phyloP scores from a whole-genome alignment of 805 yeast genomes.

The Saccharomycopsis oosterbeekiorum region DNA sequence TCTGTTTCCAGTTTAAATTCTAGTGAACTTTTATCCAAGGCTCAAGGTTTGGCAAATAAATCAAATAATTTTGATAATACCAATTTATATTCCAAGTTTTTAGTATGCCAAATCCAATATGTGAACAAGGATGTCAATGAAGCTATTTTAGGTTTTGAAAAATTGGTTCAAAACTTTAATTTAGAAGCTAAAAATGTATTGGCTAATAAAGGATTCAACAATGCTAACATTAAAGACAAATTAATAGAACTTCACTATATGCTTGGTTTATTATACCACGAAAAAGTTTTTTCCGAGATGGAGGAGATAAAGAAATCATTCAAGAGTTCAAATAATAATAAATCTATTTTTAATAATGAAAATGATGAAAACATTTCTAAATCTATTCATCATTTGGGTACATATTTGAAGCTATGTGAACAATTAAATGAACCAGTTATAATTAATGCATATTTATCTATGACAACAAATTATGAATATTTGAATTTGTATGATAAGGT shows the following conservation, averaged over 20 bases:
- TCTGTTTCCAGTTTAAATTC: background rate
- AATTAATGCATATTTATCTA: conserved; percentile 54
- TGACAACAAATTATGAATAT: conserved; percentile 63
- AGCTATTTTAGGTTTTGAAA: conserved; percentile 78
- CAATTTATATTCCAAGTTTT: conserved; percentile 64
- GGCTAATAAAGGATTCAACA: background rate
- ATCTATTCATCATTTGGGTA: conserved; percentile 58
- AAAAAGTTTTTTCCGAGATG: conserved; percentile 27
- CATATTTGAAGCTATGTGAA: conserved; percentile 53
- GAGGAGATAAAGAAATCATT: conserved; percentile 8
- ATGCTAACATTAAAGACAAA: conserved; percentile 36
- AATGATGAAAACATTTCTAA: conserved; percentile 30
- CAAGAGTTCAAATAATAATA: conserved; percentile 15
- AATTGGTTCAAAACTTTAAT: conserved; percentile 38
- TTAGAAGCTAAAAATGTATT: background rate
- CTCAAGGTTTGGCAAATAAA: conserved; percentile 65
- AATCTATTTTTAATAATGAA: conserved; percentile 20
- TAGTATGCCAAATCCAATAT: conserved; percentile 78
- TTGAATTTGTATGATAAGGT: conserved; percentile 56
- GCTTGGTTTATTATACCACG: conserved; percentile 65
- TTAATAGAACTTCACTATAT: conserved; percentile 66
- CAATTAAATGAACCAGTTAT: conserved; percentile 48
- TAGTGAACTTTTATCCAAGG: conserved; percentile 31
- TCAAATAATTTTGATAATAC: conserved; percentile 56
- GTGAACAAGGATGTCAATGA: conserved; percentile 68